Base-by-base conservation (phyloP, 306 rosid genomes). In the Coriaria nepalensis region DNA sequence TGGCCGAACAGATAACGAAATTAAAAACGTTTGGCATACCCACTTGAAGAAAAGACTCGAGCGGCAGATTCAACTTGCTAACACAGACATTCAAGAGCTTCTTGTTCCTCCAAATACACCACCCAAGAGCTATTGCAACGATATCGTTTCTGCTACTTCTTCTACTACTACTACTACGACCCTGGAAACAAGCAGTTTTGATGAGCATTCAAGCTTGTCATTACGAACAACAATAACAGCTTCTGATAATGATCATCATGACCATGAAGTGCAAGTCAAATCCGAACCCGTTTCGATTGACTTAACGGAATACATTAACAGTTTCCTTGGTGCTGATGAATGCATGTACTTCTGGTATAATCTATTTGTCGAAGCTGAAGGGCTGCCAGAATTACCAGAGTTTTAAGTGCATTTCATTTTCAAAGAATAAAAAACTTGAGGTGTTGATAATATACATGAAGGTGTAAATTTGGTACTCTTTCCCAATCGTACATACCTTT, bases 1-100 rank as follows among this genome's bases (percentile, higher is more conserved):
- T 2, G 98, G 98, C 9, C 67, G 98, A 65, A 85, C 96, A 0
- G 98, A 92, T 56, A 92, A 90, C 6, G 97, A 84, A 64, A 81
- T 90, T 10, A 90, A 90, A 65, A 90, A 84, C 59, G 94, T 90
- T 10, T 92, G 98, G 98, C 98, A 85, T 61, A 85, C 98, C 10
- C 82, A 85, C 64, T 77, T 92, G 81, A 92, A 85, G 81, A 92
- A 92, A 79, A 74, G 73, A 55, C 61, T 54, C n/a, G n/a, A n/a
- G n/a, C n/a, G n/a, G n/a, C n/a, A n/a, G n/a, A n/a, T n/a, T n/a
- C n/a, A n/a, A n/a, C n/a, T n/a, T n/a, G n/a, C n/a, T n/a, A n/a
- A n/a, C n/a, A n/a, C n/a, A n/a, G n/a, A n/a, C 7, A 52, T 64
- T 6, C 67, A 70, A 64, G 40, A 68, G 32, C 47, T 42, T 7